Conservation (phyloP, 257 asterid genomes). For the Thymus quinquecostatus region DNA sequence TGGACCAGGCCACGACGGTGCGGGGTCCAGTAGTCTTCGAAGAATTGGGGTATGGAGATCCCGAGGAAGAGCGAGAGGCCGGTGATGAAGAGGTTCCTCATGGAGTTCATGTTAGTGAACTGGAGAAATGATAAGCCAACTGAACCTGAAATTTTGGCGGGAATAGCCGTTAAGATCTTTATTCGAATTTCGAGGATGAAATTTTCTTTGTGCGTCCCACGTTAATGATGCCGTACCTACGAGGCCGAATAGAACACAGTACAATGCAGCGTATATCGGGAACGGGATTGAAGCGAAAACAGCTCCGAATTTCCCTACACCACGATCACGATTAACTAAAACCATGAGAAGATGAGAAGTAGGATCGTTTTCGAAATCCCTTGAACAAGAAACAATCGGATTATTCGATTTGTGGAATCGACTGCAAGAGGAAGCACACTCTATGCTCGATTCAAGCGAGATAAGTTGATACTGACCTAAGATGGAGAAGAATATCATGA, state of each 20-base stretch:
- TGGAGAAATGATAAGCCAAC: slow-evolving; percentile 96
- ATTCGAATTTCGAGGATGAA: not conserved
- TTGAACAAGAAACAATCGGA: not conserved
- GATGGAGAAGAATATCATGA: slow-evolving; percentile 96
- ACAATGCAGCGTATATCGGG: slow-evolving; percentile 85
- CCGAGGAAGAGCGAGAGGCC: slow-evolving; percentile 96
- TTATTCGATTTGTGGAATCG: not conserved
- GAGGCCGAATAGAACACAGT: slow-evolving; percentile 93
- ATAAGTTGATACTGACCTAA: slow-evolving; percentile 53
- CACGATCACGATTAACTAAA: not conserved
- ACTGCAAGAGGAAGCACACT: not conserved
- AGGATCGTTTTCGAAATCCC: not conserved
- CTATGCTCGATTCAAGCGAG: not conserved
- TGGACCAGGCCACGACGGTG: slow-evolving; percentile 77
- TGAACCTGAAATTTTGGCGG: slow-evolving; percentile 62
- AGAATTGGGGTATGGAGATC: slow-evolving; percentile 91
- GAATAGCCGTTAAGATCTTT: not conserved
- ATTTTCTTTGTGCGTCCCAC: not conserved
- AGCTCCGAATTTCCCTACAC: slow-evolving; percentile 97
- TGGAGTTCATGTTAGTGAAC: slow-evolving; percentile 97
- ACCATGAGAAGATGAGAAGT: not conserved
- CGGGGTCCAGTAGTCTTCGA: slow-evolving; percentile 66
- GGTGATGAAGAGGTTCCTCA: slow-evolving; percentile 92
- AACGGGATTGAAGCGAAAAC: slow-evolving; percentile 97
- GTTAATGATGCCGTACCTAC: slow-evolving; percentile 63